phyloP scores from a whole-genome alignment of 2,329 filamentous ascomycete species.

The Aspergillus eucalypticola region DNA sequence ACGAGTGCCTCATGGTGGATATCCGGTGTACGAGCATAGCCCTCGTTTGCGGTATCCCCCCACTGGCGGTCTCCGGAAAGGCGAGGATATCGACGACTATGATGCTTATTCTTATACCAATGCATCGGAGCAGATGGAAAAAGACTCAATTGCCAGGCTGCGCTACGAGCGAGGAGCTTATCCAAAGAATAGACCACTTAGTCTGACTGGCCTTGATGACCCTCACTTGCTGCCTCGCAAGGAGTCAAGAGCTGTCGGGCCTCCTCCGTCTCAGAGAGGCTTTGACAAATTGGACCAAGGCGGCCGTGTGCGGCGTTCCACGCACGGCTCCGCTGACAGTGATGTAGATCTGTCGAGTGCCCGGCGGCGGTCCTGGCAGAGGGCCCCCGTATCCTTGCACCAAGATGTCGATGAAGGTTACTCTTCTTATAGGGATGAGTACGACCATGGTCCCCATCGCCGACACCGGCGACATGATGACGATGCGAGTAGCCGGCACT shows the following conservation, averaged over 20 bases:
- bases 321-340: constrained; percentile 27
- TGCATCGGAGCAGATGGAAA: constrained; percentile 48
- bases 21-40: constrained; percentile 29
- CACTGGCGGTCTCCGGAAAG: constrained; percentile 31
- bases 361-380: constrained; percentile 42
- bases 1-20: constrained; percentile 24
- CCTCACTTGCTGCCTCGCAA: constrained; percentile 28
- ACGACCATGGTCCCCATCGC: constrained; percentile 46
- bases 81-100: constrained; percentile 43
- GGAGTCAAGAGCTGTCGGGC: constrained; percentile 35
- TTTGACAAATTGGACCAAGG: constrained; percentile 39
- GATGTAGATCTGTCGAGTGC: constrained; percentile 39
- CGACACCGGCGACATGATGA: constrained; percentile 29
- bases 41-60: constrained; percentile 31
- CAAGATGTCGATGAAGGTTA: constrained; percentile 50
- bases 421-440: constrained; percentile 45
- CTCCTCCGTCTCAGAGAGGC: constrained; percentile 41
- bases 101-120: constrained; percentile 52
- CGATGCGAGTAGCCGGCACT: constrained; percentile 18
- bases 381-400: constrained; percentile 48
- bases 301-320: constrained; percentile 25
- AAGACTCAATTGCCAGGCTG: constrained; percentile 43
- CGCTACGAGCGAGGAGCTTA: constrained; percentile 29
- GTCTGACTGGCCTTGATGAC: constrained; percentile 42
- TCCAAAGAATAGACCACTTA: constrained; percentile 39